These are phyloP conservation scores for Ochromonadaceae sp. DNA, from an alignment of 352 stramenopile genomes.

Conservation along the genomic window DNA sequence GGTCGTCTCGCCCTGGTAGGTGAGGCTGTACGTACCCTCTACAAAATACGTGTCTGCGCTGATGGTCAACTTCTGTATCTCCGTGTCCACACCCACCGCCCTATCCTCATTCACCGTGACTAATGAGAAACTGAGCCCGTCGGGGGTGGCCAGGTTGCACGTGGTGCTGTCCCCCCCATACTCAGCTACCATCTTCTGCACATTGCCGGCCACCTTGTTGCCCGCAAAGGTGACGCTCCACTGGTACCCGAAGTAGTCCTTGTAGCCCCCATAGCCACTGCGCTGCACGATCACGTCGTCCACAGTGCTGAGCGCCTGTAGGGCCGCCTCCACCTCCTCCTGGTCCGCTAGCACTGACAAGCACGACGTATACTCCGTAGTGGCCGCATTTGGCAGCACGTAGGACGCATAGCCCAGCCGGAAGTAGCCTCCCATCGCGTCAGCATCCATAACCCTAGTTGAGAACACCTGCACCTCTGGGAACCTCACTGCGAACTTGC, in stretches of 20 bases:
- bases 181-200: constrained; percentile 29
- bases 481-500: constrained; percentile 42
- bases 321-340: constrained; percentile 31
- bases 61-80: constrained; percentile 31
- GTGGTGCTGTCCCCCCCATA: constrained; percentile 18
- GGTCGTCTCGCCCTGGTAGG: constrained; percentile 33
- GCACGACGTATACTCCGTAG: constrained; percentile 37
- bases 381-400: constrained; percentile 14
- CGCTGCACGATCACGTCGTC: constrained; percentile 38
- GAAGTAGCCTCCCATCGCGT: constrained; percentile 64
- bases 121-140: constrained; percentile 34
- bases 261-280: constrained; percentile 39
- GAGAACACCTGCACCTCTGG: constrained; percentile 44
- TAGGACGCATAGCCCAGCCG: constrained; percentile 53
- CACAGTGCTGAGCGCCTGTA: constrained; percentile 23
- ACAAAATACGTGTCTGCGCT: constrained; percentile 29
- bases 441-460: constrained; percentile 22
- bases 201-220: constrained; percentile 42
- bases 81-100: constrained; percentile 42
- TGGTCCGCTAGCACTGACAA: constrained; percentile 41
- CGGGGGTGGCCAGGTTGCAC: constrained; percentile 33
- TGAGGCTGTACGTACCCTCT: constrained; percentile 34
- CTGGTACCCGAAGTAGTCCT: constrained; percentile 59
- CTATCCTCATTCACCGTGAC: constrained; percentile 39
- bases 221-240: constrained; percentile 72